Evolutionary conservation across 108 stramenopile genomes (phyloP), one percentile per base, ranked within the genome.

Genomic region (Seminavis robusta): DNA sequence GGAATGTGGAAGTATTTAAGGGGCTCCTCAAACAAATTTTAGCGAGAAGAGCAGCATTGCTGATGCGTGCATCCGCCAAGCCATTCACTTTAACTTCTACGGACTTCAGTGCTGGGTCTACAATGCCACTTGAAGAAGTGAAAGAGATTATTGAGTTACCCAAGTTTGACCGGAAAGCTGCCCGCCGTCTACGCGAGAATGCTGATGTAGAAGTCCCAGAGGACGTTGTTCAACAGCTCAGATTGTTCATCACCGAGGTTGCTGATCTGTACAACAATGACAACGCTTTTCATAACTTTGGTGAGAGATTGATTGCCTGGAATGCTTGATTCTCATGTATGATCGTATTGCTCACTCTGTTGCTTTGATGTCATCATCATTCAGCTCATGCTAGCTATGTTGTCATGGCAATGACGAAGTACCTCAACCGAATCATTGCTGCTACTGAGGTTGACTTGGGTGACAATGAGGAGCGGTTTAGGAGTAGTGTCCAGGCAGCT

Each of bases 371-470:
- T 2, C 32, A 30, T 31, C 29, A 30, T 8, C 37, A 1, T 54
- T 54, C 37, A 26, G 53, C 16, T 9, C 53, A 54, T 54, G 53
- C 53, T 23, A 38, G 36, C 17, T 40, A 54, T 40, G 53, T 54
- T 6, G 49, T 50, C 1, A 50, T 50, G 49, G 49, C 49, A 31
- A 30, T 50, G 7, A 17, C 49, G 26, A 50, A 50, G 27, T 50
- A 50, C 5, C 17, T 50, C 30, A 31, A 28, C 30, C 49, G 49
- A 1, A 50, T 50, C 13, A n/a, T 28, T 31, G 49, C 49, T 15
- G 49, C 49, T 1, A 17, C 23, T n/a, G 49, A 50, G 6, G 11
- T 50, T 31, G 49, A 50, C 6, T 27, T 50, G 11, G 49, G 49
- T 1, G n/a, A 21, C 32, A 30, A 50, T 29, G 49, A 11, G 13